These are phyloP conservation scores for Cercospora citrullina DNA, from an alignment of 2,329 filamentous ascomycete genomes.

Conservation along the genomic window DNA sequence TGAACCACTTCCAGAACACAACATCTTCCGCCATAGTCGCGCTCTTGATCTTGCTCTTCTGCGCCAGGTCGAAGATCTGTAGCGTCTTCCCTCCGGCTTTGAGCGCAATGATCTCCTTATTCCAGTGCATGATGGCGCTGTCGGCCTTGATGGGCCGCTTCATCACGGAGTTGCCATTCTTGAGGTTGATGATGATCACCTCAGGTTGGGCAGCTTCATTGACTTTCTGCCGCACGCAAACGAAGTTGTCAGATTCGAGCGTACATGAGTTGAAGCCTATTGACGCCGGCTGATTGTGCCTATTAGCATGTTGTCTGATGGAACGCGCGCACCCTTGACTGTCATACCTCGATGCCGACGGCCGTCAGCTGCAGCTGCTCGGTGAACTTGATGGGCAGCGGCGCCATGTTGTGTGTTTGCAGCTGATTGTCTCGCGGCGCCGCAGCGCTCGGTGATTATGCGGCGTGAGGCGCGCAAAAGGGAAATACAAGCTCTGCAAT, in stretches of 20 bases:
- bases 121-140: constrained; percentile 99
- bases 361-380: constrained; percentile 72
- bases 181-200: constrained; percentile 96
- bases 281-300: constrained; percentile 56
- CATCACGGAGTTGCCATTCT: constrained; percentile 94
- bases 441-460: constrained; percentile 23
- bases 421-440: constrained; percentile 28
- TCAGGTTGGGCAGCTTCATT: constrained; percentile 80
- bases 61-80: constrained; percentile 93
- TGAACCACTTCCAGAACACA: constrained; percentile 99
- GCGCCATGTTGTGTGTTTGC: constrained; percentile 51
- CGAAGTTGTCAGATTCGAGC: constrained; percentile 94
- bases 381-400: constrained; percentile 88
- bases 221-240: constrained; percentile 95
- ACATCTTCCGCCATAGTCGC: constrained; percentile 96
- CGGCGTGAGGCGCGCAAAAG: constrained; percentile 8
- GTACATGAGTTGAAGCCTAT: constrained; percentile 92
- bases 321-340: not conserved
- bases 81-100: constrained; percentile 92
- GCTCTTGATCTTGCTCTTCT: constrained; percentile 95
- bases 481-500: constrained; percentile 16
- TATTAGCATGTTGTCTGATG: not conserved
- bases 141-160: constrained; percentile 96
- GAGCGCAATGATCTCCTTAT: constrained; percentile 90
- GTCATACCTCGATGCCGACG: constrained; percentile 48